These are phyloP conservation scores for Schizophyllum amplum DNA, from an alignment of 1,284 basidiomycete genomes.

Conservation along the genomic window DNA sequence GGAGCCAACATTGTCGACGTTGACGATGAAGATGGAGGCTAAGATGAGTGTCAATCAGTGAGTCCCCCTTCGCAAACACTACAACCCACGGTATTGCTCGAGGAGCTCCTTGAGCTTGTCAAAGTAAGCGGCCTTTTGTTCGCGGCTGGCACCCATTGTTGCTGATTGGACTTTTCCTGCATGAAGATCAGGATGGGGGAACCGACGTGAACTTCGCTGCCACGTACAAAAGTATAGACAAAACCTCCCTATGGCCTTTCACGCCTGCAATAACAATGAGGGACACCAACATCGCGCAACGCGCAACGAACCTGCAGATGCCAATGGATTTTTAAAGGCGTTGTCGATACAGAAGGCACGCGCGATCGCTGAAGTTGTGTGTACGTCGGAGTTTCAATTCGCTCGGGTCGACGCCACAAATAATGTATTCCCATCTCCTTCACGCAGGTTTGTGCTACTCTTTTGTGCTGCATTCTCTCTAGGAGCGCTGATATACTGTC, in stretches of 20 bases:
- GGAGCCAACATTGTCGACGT: constrained; percentile 99
- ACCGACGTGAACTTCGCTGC: background rate
- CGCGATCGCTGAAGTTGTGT: background rate
- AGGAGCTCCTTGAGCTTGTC: constrained; percentile 91
- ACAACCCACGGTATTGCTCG: constrained; percentile 77
- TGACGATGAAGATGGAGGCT: constrained; percentile 98
- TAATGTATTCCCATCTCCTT: background rate
- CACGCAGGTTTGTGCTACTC: background rate
- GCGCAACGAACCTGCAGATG: constrained; percentile 43
- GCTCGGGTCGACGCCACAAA: background rate
- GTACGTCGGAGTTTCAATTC: background rate
- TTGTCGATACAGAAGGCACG: background rate
- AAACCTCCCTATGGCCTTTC: background rate
- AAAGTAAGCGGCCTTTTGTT: constrained; percentile 93
- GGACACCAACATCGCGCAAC: background rate
- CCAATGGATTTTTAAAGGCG: constrained; percentile 89
- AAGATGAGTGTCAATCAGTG: constrained; percentile 9
- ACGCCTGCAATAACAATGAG: background rate
- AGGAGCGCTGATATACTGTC: background rate
- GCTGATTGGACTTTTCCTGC: constrained; percentile 11
- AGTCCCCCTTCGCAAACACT: background rate
- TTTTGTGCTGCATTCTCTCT: background rate
- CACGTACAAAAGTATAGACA: background rate
- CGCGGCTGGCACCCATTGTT: constrained; percentile 87
- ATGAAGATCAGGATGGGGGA: background rate